phyloP scores from a whole-genome alignment of 1,139 yeast species.

The Hemisphaericaspora xylanilytica region DNA sequence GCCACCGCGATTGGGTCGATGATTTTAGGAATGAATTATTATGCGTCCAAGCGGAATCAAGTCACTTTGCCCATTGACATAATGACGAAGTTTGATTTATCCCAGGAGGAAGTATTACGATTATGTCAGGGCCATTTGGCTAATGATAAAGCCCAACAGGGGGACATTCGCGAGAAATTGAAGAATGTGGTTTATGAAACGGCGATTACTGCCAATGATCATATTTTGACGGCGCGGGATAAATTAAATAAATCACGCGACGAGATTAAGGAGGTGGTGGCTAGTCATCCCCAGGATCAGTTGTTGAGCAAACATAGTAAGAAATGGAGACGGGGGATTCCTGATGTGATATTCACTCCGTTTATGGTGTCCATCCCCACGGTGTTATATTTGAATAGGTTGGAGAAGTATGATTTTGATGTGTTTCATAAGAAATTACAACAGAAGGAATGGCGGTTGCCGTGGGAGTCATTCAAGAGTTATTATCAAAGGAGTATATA shows the following conservation, averaged over 20 bases:
- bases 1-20: slow-evolving; percentile 71
- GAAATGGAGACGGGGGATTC: slow-evolving; percentile 48
- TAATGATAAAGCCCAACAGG: slow-evolving; percentile 20
- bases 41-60: slow-evolving; percentile 50
- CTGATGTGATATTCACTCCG: slow-evolving; percentile 69
- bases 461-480: slow-evolving; percentile 61
- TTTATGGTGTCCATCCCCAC: slow-evolving; percentile 68
- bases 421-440: slow-evolving; percentile 47
- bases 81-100: slow-evolving; percentile 51
- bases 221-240: slow-evolving; percentile 62
- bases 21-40: slow-evolving; percentile 61
- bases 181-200: slow-evolving; percentile 66
- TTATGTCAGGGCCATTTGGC: slow-evolving; percentile 48
- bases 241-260: slow-evolving; percentile 42
- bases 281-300: slow-evolving; percentile 23
- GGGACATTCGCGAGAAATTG: slow-evolving; percentile 38
- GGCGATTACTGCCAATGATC: slow-evolving; percentile 79
- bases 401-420: slow-evolving; percentile 68
- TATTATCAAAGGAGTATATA: slow-evolving; percentile 45
- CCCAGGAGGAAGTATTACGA: slow-evolving; percentile 64
- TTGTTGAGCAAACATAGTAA: slow-evolving; percentile 30
- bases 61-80: slow-evolving; percentile 64
- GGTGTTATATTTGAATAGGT: slow-evolving; percentile 54
- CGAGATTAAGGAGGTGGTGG: slow-evolving; percentile 30
- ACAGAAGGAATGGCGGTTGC: slow-evolving; percentile 68